Evolutionary conservation across 441 rosid species (phyloP).

Genomic region (Euphorbia corollata): DNA sequence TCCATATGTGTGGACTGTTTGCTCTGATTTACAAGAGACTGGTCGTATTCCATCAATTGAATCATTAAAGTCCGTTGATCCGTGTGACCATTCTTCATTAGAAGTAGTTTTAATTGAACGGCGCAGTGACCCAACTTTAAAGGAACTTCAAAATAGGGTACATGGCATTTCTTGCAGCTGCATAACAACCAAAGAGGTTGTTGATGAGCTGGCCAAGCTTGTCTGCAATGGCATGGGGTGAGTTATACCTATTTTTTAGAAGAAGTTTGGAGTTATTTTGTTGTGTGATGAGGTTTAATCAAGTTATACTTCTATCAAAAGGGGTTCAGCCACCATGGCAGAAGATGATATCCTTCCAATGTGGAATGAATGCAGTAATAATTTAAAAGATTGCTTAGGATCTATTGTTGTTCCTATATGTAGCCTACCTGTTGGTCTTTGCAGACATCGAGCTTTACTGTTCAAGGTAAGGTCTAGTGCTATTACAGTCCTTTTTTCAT

Average conservation of each 20-base stretch:
- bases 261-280: conserved; percentile 13
- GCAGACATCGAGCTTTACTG: conserved; percentile 92
- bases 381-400: conserved; percentile 70
- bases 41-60: conserved; percentile 88
- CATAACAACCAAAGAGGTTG: conserved; percentile 75
- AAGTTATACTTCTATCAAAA: conserved; percentile 29
- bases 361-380: conserved; percentile 75
- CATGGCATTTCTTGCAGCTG: conserved; percentile 59
- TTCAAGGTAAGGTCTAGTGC: conserved; percentile 60
- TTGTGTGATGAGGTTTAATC: conserved; percentile 18
- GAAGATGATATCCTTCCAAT: conserved; percentile 62
- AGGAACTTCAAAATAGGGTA: conserved; percentile 75
- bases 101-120: conserved; percentile 79
- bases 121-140: conserved; percentile 62
- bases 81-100: conserved; percentile 45
- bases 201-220: conserved; percentile 88
- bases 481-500: too few species aligned
- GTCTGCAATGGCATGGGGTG: conserved; percentile 91
- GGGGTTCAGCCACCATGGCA: conserved; percentile 58
- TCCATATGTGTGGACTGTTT: conserved; percentile 85
- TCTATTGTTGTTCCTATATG: conserved; percentile 85
- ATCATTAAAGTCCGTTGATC: conserved; percentile 69
- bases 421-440: conserved; percentile 79
- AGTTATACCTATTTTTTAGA: conserved; percentile 27
- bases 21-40: conserved; percentile 72